A percentile compares a stretch with the other conserved stretches of the same genome.
Evolutionary conservation across 208 protist species (phyloP).

Genomic region (Crithidia mellificae): DNA sequence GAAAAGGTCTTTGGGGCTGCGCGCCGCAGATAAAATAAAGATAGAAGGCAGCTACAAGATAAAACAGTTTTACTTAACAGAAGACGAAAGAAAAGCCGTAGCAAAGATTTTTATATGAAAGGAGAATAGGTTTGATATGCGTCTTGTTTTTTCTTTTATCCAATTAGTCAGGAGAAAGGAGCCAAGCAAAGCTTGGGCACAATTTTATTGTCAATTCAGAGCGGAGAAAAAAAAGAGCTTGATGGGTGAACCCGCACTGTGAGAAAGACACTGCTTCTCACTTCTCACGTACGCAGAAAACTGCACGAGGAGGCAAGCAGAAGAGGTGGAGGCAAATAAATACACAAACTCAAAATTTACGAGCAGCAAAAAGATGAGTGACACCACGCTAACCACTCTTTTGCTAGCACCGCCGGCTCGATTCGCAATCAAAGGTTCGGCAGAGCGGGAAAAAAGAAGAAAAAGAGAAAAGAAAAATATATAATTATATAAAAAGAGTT

Average conservation of each 20-base stretch:
- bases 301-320: background rate
- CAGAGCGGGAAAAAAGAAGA: background rate
- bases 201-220: background rate
- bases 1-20: background rate
- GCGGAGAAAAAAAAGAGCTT: background rate
- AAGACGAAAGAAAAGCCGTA: background rate
- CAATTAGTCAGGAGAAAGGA: background rate
- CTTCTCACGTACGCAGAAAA: background rate
- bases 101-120: background rate
- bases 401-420: background rate
- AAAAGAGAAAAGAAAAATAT: background rate
- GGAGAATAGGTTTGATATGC: background rate
- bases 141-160: slow-evolving; percentile 4
- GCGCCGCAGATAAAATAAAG: background rate
- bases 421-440: too few species aligned
- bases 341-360: background rate
- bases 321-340: slow-evolving; percentile 1
- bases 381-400: background rate
- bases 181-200: background rate
- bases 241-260: too few species aligned
- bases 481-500: background rate
- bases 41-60: too few species aligned
- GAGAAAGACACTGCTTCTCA: background rate
- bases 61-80: too few species aligned
- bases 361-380: slow-evolving; percentile 1